phyloP scores from a whole-genome alignment of 2,329 filamentous ascomycete genomes.

The Fusarium continuum region DNA sequence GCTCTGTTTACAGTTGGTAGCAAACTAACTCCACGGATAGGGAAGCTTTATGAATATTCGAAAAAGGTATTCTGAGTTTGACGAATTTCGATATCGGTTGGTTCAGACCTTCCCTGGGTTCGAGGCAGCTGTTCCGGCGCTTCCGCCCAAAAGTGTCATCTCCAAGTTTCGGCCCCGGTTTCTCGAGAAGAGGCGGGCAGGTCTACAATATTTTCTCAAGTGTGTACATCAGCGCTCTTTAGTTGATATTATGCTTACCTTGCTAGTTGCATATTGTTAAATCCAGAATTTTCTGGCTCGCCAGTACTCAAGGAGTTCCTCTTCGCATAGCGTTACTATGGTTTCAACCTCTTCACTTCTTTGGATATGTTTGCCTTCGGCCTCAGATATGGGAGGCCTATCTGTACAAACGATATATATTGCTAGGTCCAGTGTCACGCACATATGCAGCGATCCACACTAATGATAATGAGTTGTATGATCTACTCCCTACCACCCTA shows the following conservation, averaged over 20 bases:
- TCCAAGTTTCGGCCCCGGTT: slow-evolving; percentile 87
- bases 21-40: slow-evolving; percentile 49
- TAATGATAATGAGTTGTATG: slow-evolving; percentile 45
- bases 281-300: slow-evolving; percentile 93
- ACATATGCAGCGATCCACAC: slow-evolving; percentile 28
- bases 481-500: slow-evolving; percentile 5
- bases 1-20: neutral
- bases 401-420: slow-evolving; percentile 37
- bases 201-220: slow-evolving; percentile 94
- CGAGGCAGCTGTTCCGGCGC: slow-evolving; percentile 82
- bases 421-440: slow-evolving; percentile 22
- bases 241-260: slow-evolving; percentile 21
- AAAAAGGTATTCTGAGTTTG: slow-evolving; percentile 92
- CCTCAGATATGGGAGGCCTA: slow-evolving; percentile 23
- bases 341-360: slow-evolving; percentile 27
- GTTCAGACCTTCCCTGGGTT: slow-evolving; percentile 85
- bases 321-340: slow-evolving; percentile 62
- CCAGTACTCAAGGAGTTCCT: slow-evolving; percentile 91
- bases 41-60: slow-evolving; percentile 69
- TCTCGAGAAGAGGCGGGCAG: slow-evolving; percentile 82
- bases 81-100: slow-evolving; percentile 78
- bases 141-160: slow-evolving; percentile 91
- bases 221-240: slow-evolving; percentile 54
- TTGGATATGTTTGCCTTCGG: slow-evolving; percentile 33
- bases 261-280: slow-evolving; percentile 83